These are phyloP conservation scores for Xylaria sp. DNA, from an alignment of 2,329 filamentous ascomycete genomes.

Conservation along the genomic window DNA sequence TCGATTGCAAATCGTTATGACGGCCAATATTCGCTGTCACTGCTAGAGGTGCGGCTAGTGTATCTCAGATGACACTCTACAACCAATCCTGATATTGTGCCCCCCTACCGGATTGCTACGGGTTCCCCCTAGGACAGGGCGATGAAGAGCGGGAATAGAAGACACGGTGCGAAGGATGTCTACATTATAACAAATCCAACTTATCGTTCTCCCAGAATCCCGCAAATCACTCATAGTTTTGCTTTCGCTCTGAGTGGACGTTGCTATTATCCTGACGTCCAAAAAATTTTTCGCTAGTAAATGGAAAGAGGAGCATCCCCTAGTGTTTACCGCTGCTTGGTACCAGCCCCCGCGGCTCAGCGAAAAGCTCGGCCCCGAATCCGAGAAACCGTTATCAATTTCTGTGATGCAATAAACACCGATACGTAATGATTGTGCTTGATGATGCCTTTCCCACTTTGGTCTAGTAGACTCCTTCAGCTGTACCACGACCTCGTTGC, in stretches of 20 bases:
- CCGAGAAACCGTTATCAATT: background rate
- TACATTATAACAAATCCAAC: background rate
- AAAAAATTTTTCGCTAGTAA: background rate
- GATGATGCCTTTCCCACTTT: background rate
- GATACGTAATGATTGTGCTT: background rate
- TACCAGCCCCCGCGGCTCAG: background rate
- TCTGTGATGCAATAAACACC: background rate
- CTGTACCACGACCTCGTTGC: background rate
- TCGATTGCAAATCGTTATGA: background rate
- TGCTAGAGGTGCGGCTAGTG: background rate
- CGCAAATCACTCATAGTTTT: background rate
- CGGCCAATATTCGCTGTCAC: background rate
- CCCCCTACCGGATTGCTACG: background rate
- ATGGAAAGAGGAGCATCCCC: background rate
- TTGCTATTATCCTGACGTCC: background rate
- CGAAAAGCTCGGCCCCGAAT: background rate
- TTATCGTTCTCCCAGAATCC: background rate
- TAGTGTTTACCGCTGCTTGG: background rate
- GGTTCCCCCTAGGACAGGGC: constrained; percentile 7
- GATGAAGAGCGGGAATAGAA: background rate
- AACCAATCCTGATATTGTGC: background rate
- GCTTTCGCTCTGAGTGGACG: background rate
- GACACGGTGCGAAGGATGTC: background rate
- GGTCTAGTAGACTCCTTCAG: background rate
- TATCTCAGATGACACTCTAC: background rate